Percentiles rank a stretch among this genome's conserved stretches.
Evolutionary conservation across 139 green algal genomes (phyloP).

Genomic region (Chlorella vulgaris): DNA sequence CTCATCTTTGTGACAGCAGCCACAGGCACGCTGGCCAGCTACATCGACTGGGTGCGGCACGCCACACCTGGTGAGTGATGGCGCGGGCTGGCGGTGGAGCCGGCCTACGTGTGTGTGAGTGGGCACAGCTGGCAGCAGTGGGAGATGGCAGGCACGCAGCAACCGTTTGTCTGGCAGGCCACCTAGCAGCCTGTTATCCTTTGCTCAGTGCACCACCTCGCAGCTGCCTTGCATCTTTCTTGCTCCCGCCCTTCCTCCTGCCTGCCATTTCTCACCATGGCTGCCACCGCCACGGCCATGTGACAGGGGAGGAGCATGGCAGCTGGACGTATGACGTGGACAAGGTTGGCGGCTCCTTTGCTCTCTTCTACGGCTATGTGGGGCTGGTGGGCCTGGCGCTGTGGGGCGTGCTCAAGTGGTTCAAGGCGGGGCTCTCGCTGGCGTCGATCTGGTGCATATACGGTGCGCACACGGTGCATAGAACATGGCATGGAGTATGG

Average conservation of each 20-base stretch:
- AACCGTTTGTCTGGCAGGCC: no score
- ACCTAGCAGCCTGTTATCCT: no score
- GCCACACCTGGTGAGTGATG: background rate
- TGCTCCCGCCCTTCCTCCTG: no score
- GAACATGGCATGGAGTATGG: no score
- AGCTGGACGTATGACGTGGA: conserved; percentile 61
- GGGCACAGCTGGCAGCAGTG: no score
- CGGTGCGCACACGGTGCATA: no score
- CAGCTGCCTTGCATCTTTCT: no score
- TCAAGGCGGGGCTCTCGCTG: conserved; percentile 65
- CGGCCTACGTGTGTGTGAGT: background rate
- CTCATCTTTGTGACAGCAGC: conserved; percentile 85
- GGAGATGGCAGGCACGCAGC: no score
- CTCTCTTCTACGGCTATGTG: conserved; percentile 88
- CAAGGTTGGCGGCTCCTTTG: conserved; percentile 65
- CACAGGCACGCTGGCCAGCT: conserved; percentile 74
- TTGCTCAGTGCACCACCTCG: no score
- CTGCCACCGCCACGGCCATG: no score
- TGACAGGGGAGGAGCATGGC: background rate
- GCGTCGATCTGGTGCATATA: conserved; percentile 83
- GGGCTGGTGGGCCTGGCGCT: conserved; percentile 65
- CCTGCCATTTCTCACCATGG: background rate
- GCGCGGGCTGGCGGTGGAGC: background rate
- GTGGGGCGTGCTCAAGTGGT: conserved; percentile 65
- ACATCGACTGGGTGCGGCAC: conserved; percentile 55